Conservation (phyloP, 305 asterid species). For the Solanum hybrid region DNA sequence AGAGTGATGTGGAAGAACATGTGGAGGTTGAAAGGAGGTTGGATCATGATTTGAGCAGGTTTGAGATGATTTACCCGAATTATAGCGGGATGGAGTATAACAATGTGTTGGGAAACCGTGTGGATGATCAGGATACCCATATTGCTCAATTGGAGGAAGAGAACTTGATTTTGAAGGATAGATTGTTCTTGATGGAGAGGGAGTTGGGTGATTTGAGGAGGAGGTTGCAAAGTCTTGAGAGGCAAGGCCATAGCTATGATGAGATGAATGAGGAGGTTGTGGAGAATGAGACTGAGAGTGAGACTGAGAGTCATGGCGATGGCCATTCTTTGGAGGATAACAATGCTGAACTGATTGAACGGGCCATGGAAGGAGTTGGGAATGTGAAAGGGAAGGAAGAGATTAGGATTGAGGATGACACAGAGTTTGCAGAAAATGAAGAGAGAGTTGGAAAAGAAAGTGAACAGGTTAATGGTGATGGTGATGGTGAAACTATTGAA, state of each 20-base stretch:
- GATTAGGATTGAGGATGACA: slow-evolving; percentile 3
- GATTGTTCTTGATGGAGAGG: slow-evolving; percentile 78
- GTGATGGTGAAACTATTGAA: slow-evolving; percentile 11
- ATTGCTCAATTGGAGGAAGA: slow-evolving; percentile 81
- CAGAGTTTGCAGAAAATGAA: background rate
- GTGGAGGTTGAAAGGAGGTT: slow-evolving; percentile 85
- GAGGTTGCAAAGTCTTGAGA: slow-evolving; percentile 59
- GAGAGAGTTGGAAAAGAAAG: background rate
- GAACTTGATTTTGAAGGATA: slow-evolving; percentile 69
- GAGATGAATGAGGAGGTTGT: slow-evolving; percentile 49
- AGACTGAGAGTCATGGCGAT: slow-evolving; percentile 48
- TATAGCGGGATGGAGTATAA: slow-evolving; percentile 40
- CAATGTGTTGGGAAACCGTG: slow-evolving; percentile 65
- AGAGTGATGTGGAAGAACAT: slow-evolving; percentile 88
- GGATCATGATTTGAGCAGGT: slow-evolving; percentile 80
- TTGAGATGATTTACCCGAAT: slow-evolving; percentile 82
- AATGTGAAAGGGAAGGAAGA: slow-evolving; percentile 16
- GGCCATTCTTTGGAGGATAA: slow-evolving; percentile 44
- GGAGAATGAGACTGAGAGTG: slow-evolving; percentile 54
- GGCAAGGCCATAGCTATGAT: slow-evolving; percentile 31
- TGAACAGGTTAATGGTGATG: background rate
- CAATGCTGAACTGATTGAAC: slow-evolving; percentile 30
- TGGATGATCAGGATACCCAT: slow-evolving; percentile 77
- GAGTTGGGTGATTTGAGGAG: slow-evolving; percentile 71
- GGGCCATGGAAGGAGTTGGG: slow-evolving; percentile 18